Conservation (phyloP, 2,329 filamentous ascomycete species). For the Seiridium cupressi region DNA sequence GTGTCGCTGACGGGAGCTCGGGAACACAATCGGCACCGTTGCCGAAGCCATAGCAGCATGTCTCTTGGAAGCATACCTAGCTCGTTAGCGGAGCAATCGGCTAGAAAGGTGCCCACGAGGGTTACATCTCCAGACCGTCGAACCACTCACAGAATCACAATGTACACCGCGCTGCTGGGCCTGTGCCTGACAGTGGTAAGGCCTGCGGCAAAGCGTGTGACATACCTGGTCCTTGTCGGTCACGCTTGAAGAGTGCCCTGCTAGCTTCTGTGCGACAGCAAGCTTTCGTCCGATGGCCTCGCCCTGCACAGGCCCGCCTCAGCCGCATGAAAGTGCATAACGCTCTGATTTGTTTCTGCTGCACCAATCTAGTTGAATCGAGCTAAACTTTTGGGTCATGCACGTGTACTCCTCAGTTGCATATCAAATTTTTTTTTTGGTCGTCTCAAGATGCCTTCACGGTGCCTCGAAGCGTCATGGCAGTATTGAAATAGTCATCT, state of each 20-base stretch:
- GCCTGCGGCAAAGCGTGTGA: neutral
- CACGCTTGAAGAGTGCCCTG: neutral
- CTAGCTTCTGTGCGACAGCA: neutral
- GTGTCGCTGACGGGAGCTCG: too few relatives aligned
- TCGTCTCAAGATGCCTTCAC: too few relatives aligned
- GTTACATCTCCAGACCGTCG: neutral
- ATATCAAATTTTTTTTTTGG: neutral
- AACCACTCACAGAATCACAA: neutral
- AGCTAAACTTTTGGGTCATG: neutral
- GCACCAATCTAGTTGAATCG: neutral
- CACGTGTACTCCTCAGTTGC: neutral
- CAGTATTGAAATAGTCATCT: too few relatives aligned
- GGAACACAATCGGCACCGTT: neutral
- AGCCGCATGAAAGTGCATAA: neutral
- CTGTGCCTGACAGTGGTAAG: neutral
- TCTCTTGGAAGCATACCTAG: neutral
- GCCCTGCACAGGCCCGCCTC: neutral
- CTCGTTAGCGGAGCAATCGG: neutral
- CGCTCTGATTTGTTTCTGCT: neutral
- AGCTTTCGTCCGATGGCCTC: neutral
- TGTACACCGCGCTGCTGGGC: neutral
- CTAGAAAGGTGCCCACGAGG: neutral
- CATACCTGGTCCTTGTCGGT: neutral
- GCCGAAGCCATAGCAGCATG: neutral
- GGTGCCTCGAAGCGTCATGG: too few relatives aligned